Base-by-base conservation (phyloP, 805 yeast species). In the Candida corydali region DNA sequence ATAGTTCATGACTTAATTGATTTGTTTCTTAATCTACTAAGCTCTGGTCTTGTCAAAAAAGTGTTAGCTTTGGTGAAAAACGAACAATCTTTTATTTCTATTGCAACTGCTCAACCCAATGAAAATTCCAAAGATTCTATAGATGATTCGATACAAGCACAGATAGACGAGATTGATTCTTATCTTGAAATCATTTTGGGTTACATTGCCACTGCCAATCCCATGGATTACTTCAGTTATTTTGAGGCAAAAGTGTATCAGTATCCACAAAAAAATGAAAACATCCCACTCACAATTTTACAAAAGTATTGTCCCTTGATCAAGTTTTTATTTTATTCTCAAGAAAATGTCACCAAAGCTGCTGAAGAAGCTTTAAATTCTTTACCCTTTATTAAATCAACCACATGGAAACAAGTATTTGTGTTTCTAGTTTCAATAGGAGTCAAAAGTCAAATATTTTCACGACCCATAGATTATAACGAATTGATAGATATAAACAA, bases 131-230 rank as follows among this genome's bases (percentile, higher is more conserved):
- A 38, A 3, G 33, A 25, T 15, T 30, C 27, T 15, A 27, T 32
- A 25, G 38, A 33, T 20, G 29, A 36, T n/a, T 27, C 36, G 6
- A 36, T 45, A 2, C 40, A 34, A 6, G 19, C 26, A 11, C 36
- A 40, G 37, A 37, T 57, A 19, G 44, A 44, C 9, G 63, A 60
- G 22, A 61, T 67, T 28, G 72, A 67, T 45, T 35, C 38, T n/a
- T 48, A 57, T 36, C 43, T 59, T 12, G 62, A 57, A 41, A 39
- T 54, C 10, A 49, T 61, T 15, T 44, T 64, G 28, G 52, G 63
- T 30, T 66, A 52, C 36, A 40, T 67, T 9, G 65, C 70, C 1
- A 53, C 63, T 1, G 53, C 72, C 3, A 63, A 63, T 41, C 64
- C 72, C 1, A 34, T 32, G 2, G 55, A 55, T 4, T 66, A 62